phyloP scores from a whole-genome alignment of 2,329 filamentous ascomycete species.

The Claviceps sp. region DNA sequence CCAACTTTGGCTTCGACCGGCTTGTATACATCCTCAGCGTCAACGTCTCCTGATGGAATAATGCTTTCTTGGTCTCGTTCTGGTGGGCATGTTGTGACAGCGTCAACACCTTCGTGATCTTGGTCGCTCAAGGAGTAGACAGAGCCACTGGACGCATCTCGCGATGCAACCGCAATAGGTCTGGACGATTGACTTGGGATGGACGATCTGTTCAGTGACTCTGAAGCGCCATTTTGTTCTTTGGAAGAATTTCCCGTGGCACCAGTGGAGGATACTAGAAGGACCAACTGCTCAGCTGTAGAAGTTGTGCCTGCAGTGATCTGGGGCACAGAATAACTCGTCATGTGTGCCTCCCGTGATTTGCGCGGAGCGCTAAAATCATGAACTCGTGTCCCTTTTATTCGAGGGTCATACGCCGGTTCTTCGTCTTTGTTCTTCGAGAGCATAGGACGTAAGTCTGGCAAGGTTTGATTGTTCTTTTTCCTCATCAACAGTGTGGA shows the following conservation, averaged over 20 bases:
- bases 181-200: neutral
- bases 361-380: conserved; percentile 50
- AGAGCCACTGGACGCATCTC: neutral
- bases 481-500: conserved; percentile 44
- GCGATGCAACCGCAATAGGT: neutral
- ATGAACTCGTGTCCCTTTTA: conserved; percentile 49
- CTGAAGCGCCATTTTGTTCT: neutral
- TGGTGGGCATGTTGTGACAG: neutral
- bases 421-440: conserved; percentile 27
- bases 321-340: neutral
- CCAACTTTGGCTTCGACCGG: neutral
- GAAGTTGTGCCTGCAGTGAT: neutral
- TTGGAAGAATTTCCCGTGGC: neutral
- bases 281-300: neutral
- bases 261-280: conserved; percentile 12
- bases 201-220: neutral
- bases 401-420: conserved; percentile 46
- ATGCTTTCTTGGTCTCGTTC: neutral
- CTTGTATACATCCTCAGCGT: neutral
- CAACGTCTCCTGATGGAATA: neutral
- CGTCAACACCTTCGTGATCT: neutral
- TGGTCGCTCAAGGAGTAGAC: neutral
- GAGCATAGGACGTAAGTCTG: conserved; percentile 29
- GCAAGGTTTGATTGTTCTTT: conserved; percentile 36
- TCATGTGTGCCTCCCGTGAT: neutral